Evolutionary conservation across 441 rosid species (phyloP).

Genomic region (Metrosideros polymorpha): DNA sequence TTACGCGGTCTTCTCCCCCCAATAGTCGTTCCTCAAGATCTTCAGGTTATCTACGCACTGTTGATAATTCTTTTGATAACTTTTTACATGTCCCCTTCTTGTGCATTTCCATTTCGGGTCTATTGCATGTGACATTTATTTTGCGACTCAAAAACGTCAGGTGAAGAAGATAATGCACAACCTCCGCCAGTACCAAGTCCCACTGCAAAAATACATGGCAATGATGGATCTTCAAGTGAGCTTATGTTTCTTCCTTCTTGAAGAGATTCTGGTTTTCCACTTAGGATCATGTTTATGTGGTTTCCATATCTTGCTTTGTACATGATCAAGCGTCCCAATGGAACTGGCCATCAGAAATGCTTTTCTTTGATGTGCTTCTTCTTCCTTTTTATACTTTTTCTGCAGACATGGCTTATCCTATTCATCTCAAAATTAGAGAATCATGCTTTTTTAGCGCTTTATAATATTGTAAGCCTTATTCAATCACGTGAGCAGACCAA

Average conservation of each 20-base stretch:
- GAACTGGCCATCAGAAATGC: background rate
- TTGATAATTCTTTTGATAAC: background rate
- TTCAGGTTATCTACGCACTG: background rate
- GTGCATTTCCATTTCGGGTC: background rate
- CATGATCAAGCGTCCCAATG: background rate
- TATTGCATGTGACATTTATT: background rate
- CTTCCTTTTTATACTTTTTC: background rate
- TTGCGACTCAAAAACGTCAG: background rate
- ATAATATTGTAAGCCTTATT: background rate
- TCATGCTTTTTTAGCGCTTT: background rate
- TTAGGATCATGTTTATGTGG: background rate
- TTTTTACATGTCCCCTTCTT: background rate
- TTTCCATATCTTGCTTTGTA: background rate
- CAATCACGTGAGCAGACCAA: background rate
- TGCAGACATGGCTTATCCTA: background rate
- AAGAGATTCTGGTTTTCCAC: background rate
- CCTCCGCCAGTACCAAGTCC: slow-evolving; percentile 10
- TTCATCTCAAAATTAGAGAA: background rate
- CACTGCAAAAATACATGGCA: slow-evolving; percentile 13
- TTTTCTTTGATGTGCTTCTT: background rate
- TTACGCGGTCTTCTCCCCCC: slow-evolving; percentile 12
- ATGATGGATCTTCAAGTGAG: slow-evolving; percentile 15
- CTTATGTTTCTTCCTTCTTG: background rate
- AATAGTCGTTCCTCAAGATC: slow-evolving; percentile 11
- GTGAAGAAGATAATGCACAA: slow-evolving; percentile 15